Base-by-base conservation (phyloP, 345 rosid species). In the Anacardium occidentale region DNA sequence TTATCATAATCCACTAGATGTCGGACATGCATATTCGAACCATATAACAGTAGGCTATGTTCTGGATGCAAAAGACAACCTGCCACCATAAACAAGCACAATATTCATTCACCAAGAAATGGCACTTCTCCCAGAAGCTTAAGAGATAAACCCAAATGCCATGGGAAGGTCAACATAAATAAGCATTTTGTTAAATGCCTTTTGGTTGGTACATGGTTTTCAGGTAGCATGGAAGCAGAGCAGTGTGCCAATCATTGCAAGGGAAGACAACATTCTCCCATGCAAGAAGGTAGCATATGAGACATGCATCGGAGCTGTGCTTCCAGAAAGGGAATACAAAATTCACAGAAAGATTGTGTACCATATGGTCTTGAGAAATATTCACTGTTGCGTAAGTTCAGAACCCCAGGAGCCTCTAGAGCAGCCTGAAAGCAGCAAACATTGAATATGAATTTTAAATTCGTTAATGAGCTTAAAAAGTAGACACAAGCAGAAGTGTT, bases 161-260 rank as follows among this genome's bases (percentile, higher is more conserved):
- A n/a, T n/a, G n/a, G n/a, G n/a, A 50, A 66, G 58, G 70, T 11
- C 40, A 47, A 10, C 20, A 21, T 78, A 89, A 98, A 96, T 95
- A 91, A 53, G 97, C 97, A 79, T 45, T 83, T 74, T 65, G 80
- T 83, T 92, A 91, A 42, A 91, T 55, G 18, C 97, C 98, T 45
- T 56, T 80, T 12, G 99, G 77, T 34, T 88, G 86, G 84, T 91
- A 95, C 85, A 83, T 77, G 62, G 83, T 18, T 80, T 92, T 85
- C 68, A 95, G 71, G 84, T 91, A 90, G 82, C 98, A 95, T n/a
- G 99, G 91, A 70, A 95, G 84, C 60, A 87, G 89, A 83, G 92
- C 94, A 53, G 96, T 90, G 83, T 95, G 99, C 99, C 97, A 95
- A 68, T 95, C 98, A 48, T 92, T 95, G 73, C 92, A 96, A 73